Evolutionary conservation across 1,284 basidiomycete species (phyloP), one percentile per base, ranked within the genome.

Genomic region (Apiotrichum porosum): DNA sequence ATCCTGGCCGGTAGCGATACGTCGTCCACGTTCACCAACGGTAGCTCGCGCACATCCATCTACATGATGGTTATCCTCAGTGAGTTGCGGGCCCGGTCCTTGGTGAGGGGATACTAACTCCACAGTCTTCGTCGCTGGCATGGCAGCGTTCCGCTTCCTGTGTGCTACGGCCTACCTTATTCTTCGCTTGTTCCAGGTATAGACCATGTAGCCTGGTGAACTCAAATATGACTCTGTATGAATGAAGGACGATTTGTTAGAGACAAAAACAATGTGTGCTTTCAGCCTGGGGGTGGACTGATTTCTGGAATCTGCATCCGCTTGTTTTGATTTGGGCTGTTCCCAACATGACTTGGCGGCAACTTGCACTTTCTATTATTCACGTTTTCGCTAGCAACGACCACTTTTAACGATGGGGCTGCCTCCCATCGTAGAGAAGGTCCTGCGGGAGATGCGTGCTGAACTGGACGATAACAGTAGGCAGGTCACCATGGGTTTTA

Each of bases 1-100:
- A 89, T 95, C 47, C 73, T 95, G 21, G 81, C 84, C 8, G 84
- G 84, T 17, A 77, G 81, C 40, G 75, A 80, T 45, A 71, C 82
- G 0, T 77, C 79, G 4, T 75, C 74, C 37, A 85, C 86, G 0
- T 92, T 94, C 71, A 76, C 74, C 22, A 68, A 75, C 14, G 75
- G 78, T 12, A 69, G 80, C 44, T 80, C 75, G 33, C 58, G 62
- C 9, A 79, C 82, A 43, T 83, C 58, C 1, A 54, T 69, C 3
- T 71, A 70, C 53, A 68, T 71, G 69, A 55, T 72, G 28, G 51
- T 66, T 28, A 64, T 68, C 10, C 49, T 75, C 24, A 57, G 63
- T 68, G 48, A 60, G 62, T 54, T 15, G 3, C n/a, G n/a, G n/a
- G n/a, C n/a, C n/a, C n/a, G n/a, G n/a, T n/a, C n/a, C n/a, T n/a